phyloP scores from a whole-genome alignment of 192 early-diverging fungal species.

The Oehlia diaphana region DNA sequence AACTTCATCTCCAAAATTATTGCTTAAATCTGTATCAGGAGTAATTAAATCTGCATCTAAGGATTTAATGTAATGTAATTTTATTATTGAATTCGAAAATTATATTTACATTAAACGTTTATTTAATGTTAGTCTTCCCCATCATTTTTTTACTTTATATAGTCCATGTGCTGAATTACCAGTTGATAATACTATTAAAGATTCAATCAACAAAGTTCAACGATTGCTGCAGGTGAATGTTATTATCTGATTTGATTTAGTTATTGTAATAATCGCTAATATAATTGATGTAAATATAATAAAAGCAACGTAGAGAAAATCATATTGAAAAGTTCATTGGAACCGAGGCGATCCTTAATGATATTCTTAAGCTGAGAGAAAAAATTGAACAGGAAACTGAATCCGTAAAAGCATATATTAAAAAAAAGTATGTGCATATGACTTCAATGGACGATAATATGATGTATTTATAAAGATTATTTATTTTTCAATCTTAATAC shows the following conservation, averaged over 20 bases:
- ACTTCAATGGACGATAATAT: neutral
- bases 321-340: constrained; percentile 15
- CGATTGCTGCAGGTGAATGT: neutral
- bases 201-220: neutral
- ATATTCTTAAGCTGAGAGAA: constrained; percentile 5
- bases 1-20: neutral
- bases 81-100: neutral
- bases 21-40: constrained; percentile 12
- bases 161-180: neutral
- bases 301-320: constrained; percentile 1
- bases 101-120: neutral
- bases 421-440: constrained; percentile 8
- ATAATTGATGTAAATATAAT: neutral
- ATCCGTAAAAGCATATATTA: neutral
- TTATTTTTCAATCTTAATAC: neutral
- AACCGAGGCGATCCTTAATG: constrained; percentile 19
- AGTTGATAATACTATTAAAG: neutral
- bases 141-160: neutral
- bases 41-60: neutral
- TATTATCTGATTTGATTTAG: neutral
- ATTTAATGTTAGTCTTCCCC: neutral
- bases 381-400: neutral
- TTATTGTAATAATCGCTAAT: neutral
- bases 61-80: constrained; percentile 5
- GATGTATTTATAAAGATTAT: constrained; percentile 6